These are phyloP conservation scores for Logfia minima DNA, from an alignment of 129 eudicot genomes.

Conservation along the genomic window DNA sequence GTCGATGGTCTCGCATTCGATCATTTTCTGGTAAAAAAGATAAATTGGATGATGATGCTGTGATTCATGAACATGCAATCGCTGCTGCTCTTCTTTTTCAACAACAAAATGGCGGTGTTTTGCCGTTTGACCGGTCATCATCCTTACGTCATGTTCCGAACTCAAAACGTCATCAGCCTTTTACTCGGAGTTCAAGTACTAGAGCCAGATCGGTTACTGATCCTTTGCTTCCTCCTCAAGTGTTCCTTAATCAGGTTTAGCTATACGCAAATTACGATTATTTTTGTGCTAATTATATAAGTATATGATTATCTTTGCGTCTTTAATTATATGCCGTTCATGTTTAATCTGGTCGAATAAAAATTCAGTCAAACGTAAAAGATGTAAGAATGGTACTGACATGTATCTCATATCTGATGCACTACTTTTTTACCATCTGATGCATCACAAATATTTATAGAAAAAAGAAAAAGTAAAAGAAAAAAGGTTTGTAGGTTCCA, in stretches of 20 bases:
- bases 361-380: neutral
- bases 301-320: neutral
- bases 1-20: constrained; percentile 59
- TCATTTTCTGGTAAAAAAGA: constrained; percentile 46
- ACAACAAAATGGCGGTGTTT: constrained; percentile 49
- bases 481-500: too few relatives aligned
- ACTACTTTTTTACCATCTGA: too few relatives aligned
- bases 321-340: neutral
- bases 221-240: constrained; percentile 90
- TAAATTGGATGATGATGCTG: constrained; percentile 41
- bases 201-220: constrained; percentile 74
- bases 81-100: constrained; percentile 76
- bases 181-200: constrained; percentile 81
- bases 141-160: constrained; percentile 48
- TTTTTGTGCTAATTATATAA: neutral
- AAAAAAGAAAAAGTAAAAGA: too few relatives aligned
- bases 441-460: too few relatives aligned
- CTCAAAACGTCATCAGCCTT: constrained; percentile 45
- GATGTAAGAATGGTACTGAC: neutral
- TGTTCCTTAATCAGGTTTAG: constrained; percentile 73
- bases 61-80: constrained; percentile 66
- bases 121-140: constrained; percentile 71
- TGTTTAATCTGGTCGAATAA: neutral
- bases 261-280: neutral
- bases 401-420: too few relatives aligned